Evolutionary conservation across 2,329 filamentous ascomycete species (phyloP), one percentile per base, ranked within the genome.

Genomic region (Pseudopyrenochaeta lycopersici): DNA sequence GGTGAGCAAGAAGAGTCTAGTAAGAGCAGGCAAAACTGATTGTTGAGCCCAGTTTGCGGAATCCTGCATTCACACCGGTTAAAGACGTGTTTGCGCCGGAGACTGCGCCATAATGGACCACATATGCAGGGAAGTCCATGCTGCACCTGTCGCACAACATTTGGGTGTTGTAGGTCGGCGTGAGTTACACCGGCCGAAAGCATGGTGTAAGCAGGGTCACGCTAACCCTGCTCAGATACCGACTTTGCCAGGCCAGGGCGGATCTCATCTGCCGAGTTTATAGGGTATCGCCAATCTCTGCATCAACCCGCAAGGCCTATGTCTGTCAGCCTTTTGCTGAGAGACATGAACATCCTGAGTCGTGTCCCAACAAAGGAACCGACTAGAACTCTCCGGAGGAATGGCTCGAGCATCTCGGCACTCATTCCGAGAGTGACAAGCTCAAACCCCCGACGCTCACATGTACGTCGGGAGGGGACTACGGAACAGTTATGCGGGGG

Each of bases 1-100:
- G 46, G 46, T 48, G 27, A 33, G 35, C 18, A 17, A 1, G 27
- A 6, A 7, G 17, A 10, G 3, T 15, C 4, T 21, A 21, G 15
- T 15, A 15, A 30, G 40, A 42, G 27, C 40, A 42, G 40, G 40
- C 23, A 42, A 42, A 42, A 42, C 40, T 42, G 23, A 42, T 15
- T 21, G 40, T 17, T 30, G 40, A 42, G n/a, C 14, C 17, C 23
- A 42, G 40, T 42, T 23, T 42, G 15, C 27, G 30, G 23, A 42
- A 42, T 42, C 40, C 40, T 31, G 40, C 23, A 30, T 42, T 42
- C 17, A 42, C 40, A 4, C 40, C 40, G 40, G 40, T 42, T 42
- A 42, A 42, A 42, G 40, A 42, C 40, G 17, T 42, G 4, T 42
- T 42, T 15, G 40, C 11, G 6, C 30, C 40, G 23, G 40, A 21